Evolutionary conservation across 352 stramenopile genomes (phyloP), one percentile per base, ranked within the genome.

Genomic region (Pelagophyceae sp.): DNA sequence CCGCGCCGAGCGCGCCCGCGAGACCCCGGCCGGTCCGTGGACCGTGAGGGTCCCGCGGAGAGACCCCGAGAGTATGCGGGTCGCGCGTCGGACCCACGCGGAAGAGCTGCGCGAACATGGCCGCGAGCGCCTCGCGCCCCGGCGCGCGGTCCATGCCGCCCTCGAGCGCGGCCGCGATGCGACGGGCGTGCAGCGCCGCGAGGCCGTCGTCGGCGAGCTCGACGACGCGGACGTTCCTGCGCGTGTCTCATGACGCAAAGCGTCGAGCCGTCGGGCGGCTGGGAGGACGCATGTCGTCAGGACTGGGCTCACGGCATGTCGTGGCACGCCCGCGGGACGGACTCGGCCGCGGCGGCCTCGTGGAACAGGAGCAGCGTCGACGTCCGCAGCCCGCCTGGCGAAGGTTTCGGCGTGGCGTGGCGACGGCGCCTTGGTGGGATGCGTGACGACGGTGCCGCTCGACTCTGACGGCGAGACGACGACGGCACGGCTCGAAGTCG

Each of bases 121-220:
- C 58, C 23, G 23, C 27, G 15, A 67, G 58, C 23, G 23, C 58
- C 23, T 67, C 58, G 29, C 31, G 23, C 15, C 27, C 6, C 61
- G n/a, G n/a, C n/a, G n/a, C n/a, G n/a, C n/a, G n/a, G n/a, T n/a
- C n/a, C n/a, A n/a, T n/a, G n/a, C 2, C 61, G 61, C 3, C 29
- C 61, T 1, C 29, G 61, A 40, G 31, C 29, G 19, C 3, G 6
- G 61, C 29, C 3, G 3, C 61, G 61, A 71, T 1, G 3, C 61
- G 61, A 27, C 19, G 19, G n/a, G 61, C 61, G 61, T 71, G 19
- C 3, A 71, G 61, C 54, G 67, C 67, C 11, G 67, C 67, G 67
- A 74, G 25, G 33, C 67, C 33, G 20, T 37, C 67, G 67, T 74
- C 37, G 27, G 20, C 5, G 20, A 74, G 37, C 38, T 58, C 35